phyloP scores from a whole-genome alignment of 352 stramenopile genomes.

The Globisporangium barbulae region DNA sequence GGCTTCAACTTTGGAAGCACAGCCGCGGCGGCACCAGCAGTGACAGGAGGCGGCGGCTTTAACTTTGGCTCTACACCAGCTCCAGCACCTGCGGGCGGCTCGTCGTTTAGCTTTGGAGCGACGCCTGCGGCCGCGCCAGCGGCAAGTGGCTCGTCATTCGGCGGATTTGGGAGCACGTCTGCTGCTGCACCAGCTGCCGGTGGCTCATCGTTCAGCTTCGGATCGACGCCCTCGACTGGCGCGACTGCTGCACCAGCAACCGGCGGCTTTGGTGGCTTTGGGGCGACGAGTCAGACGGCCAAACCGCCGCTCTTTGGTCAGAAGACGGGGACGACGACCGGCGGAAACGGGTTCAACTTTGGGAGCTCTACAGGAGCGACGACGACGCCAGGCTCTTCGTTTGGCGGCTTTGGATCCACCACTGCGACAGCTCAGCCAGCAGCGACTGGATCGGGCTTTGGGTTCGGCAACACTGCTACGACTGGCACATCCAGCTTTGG shows the following conservation, averaged over 20 bases:
- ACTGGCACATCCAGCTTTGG: not conserved
- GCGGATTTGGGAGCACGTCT: slow-evolving; percentile 16
- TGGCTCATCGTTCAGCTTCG: slow-evolving; percentile 19
- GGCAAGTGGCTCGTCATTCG: slow-evolving; percentile 10
- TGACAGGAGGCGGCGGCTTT: slow-evolving; percentile 16
- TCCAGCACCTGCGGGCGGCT: slow-evolving; percentile 5
- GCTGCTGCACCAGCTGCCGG: slow-evolving; percentile 5
- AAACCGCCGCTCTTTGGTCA: slow-evolving; percentile 57
- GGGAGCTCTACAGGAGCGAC: slow-evolving; percentile 12
- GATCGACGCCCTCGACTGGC: slow-evolving; percentile 1
- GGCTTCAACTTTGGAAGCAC: slow-evolving; percentile 41
- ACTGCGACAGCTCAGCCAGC: slow-evolving; percentile 3
- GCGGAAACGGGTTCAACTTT: slow-evolving; percentile 32
- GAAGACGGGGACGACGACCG: slow-evolving; percentile 24
- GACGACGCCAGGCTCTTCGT: slow-evolving; percentile 22
- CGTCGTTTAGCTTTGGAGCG: slow-evolving; percentile 18
- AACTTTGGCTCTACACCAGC: slow-evolving; percentile 15
- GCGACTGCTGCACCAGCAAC: slow-evolving; percentile 12
- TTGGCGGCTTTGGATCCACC: slow-evolving; percentile 28
- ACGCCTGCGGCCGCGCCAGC: not conserved
- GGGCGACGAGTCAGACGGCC: slow-evolving; percentile 19
- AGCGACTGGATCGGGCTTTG: slow-evolving; percentile 29
- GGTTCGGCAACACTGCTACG: slow-evolving; percentile 2
- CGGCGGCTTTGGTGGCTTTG: slow-evolving; percentile 48
- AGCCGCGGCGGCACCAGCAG: not conserved